phyloP scores from a whole-genome alignment of 2,329 filamentous ascomycete genomes.

The Aspergillus unguis region DNA sequence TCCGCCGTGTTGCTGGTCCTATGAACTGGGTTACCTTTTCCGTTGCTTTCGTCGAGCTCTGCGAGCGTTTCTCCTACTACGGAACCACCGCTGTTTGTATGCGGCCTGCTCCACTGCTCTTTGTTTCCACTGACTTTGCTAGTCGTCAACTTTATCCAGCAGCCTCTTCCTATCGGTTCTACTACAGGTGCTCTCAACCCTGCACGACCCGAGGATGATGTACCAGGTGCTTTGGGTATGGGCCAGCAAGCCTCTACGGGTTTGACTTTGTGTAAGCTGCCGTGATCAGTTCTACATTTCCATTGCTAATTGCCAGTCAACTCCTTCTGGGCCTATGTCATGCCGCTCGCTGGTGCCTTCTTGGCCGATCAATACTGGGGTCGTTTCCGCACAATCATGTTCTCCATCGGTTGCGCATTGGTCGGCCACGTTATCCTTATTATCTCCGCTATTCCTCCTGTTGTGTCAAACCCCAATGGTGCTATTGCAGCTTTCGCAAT shows the following conservation, averaged over 20 bases:
- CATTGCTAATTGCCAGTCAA: conserved; percentile 42
- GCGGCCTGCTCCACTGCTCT: conserved; percentile 22
- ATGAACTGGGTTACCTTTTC: conserved; percentile 66
- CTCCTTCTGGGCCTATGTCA: conserved; percentile 61
- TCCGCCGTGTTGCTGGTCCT: conserved; percentile 36
- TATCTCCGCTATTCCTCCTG: conserved; percentile 59
- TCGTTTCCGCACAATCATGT: conserved; percentile 69
- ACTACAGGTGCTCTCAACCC: conserved; percentile 46
- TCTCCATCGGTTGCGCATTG: conserved; percentile 62
- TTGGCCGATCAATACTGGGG: conserved; percentile 68
- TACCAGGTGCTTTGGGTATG: conserved; percentile 56
- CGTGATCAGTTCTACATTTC: neutral
- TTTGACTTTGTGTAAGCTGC: conserved; percentile 42
- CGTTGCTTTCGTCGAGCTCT: conserved; percentile 70
- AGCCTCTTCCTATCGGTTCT: conserved; percentile 53
- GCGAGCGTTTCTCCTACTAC: conserved; percentile 76
- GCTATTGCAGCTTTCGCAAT: conserved; percentile 63
- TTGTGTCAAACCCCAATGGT: conserved; percentile 57
- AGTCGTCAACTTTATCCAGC: conserved; percentile 63
- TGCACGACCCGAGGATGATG: conserved; percentile 6
- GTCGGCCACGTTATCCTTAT: conserved; percentile 67
- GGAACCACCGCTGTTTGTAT: conserved; percentile 65
- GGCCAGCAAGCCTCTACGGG: conserved; percentile 57
- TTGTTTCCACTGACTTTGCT: neutral
- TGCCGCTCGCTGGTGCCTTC: conserved; percentile 58